phyloP scores from a whole-genome alignment of 768 basidiomycete genomes.

The Mycena venus region DNA sequence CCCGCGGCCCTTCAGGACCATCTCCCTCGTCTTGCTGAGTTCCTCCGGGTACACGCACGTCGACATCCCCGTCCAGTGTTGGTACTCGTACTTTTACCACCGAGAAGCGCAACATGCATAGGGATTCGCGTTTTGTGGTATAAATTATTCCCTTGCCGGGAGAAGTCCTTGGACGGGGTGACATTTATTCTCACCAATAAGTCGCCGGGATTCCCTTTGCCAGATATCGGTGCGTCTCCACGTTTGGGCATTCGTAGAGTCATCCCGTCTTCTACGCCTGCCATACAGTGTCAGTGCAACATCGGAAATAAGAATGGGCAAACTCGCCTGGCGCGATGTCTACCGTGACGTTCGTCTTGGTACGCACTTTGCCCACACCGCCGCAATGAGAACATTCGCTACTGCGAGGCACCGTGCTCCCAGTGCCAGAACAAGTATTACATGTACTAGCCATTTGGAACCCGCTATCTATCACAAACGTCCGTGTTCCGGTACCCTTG shows the following conservation, averaged over 20 bases:
- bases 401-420: conserved; percentile 82
- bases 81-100: conserved; percentile 93
- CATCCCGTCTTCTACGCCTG: conserved; percentile 97
- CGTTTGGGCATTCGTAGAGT: conserved; percentile 82
- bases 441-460: conserved; percentile 99
- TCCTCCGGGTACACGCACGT: conserved; percentile 91
- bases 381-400: conserved; percentile 85
- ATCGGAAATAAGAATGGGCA: neutral
- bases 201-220: conserved; percentile 86
- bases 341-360: conserved; percentile 82
- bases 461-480: conserved; percentile 91
- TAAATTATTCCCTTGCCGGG: conserved; percentile 91
- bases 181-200: conserved; percentile 90
- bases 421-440: conserved; percentile 83
- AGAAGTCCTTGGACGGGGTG: conserved; percentile 84
- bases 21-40: conserved; percentile 98
- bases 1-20: conserved; percentile 92
- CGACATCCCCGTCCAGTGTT: conserved; percentile 95
- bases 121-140: conserved; percentile 93
- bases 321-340: conserved; percentile 87
- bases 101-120: conserved; percentile 91
- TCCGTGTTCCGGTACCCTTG: conserved; percentile 88
- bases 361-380: conserved; percentile 90
- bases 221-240: conserved; percentile 88
- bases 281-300: conserved; percentile 15